Evolutionary conservation across 495 filamentous ascomycete genomes (phyloP).

Genomic region (Xylaria palmicola): DNA sequence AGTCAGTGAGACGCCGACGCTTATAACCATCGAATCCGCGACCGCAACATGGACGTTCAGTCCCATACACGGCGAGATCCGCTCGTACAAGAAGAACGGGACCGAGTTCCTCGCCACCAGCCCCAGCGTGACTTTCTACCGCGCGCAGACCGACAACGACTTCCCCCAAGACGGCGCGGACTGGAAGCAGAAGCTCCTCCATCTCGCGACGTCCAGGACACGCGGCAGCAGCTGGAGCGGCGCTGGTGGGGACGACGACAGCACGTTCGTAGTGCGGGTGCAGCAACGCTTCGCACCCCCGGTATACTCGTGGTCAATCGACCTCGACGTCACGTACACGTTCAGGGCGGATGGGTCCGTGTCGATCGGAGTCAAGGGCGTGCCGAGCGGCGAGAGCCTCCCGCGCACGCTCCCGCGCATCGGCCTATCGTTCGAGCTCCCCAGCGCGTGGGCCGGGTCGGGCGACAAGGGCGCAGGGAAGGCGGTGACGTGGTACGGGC

Average conservation of each 20-base stretch:
- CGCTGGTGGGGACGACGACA: constrained; percentile 8
- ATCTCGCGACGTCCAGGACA: constrained; percentile 33
- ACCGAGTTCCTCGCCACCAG: constrained; percentile 21
- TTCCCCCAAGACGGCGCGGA: constrained; percentile 38
- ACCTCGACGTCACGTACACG: constrained; percentile 47
- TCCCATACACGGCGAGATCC: constrained; percentile 19
- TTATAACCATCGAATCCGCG: constrained; percentile 23
- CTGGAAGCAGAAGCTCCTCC: constrained; percentile 38
- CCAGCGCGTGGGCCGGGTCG: constrained; percentile 29
- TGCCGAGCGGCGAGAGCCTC: constrained; percentile 39
- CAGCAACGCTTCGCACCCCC: constrained; percentile 50
- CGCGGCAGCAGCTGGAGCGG: constrained; percentile 33
- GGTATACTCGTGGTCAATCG: constrained; percentile 57
- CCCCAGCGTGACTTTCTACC: constrained; percentile 37
- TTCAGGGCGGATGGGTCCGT: constrained; percentile 45
- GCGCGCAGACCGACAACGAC: constrained; percentile 62
- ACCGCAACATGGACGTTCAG: constrained; percentile 20
- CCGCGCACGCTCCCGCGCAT: constrained; percentile 56
- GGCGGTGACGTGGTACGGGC: constrained; percentile 56
- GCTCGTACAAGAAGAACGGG: constrained; percentile 22
- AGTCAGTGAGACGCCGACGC: constrained; percentile 18
- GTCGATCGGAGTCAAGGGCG: constrained; percentile 39
- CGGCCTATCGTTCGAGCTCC: constrained; percentile 51
- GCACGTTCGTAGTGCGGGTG: constrained; percentile 34
- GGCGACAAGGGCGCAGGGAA: constrained; percentile 20